Conservation (phyloP, 2,329 filamentous ascomycete genomes). For the Aspergillus caelatus region DNA sequence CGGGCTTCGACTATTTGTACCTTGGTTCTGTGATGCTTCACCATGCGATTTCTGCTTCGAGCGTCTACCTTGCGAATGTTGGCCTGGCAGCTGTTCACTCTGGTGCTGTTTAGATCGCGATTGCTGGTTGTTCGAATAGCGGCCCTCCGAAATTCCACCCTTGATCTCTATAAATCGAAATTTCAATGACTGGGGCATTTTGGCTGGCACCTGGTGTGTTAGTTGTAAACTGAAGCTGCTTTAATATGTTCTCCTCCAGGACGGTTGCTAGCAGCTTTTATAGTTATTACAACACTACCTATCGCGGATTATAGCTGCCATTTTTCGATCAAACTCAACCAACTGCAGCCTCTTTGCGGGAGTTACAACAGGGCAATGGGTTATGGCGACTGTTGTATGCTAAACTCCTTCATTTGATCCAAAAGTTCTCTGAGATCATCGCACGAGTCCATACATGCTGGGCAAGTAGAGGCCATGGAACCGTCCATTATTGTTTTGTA, state of each 20-base stretch:
- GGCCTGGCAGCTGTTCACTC: neutral
- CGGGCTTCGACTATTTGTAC: neutral
- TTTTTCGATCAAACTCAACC: neutral
- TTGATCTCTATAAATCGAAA: neutral
- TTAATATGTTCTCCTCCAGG: too few species aligned
- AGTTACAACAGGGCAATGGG: neutral
- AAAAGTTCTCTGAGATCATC: neutral
- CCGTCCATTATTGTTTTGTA: too few species aligned
- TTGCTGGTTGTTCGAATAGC: neutral
- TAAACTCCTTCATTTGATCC: neutral
- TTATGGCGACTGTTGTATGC: neutral
- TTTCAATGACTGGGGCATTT: neutral
- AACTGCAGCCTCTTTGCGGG: accelerated
- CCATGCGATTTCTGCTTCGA: neutral
- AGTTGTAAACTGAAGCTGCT: too few species aligned
- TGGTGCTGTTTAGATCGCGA: neutral
- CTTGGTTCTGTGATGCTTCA: neutral
- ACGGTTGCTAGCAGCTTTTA: too few species aligned
- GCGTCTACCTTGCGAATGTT: neutral
- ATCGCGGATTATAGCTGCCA: neutral
- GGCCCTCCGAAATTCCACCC: too few species aligned
- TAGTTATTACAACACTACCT: neutral
- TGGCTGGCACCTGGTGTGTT: neutral
- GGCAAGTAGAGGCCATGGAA: neutral
- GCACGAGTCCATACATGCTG: neutral